phyloP scores from a whole-genome alignment of 176 grass and related monocot genomes.

The Musa troglodytarum region DNA sequence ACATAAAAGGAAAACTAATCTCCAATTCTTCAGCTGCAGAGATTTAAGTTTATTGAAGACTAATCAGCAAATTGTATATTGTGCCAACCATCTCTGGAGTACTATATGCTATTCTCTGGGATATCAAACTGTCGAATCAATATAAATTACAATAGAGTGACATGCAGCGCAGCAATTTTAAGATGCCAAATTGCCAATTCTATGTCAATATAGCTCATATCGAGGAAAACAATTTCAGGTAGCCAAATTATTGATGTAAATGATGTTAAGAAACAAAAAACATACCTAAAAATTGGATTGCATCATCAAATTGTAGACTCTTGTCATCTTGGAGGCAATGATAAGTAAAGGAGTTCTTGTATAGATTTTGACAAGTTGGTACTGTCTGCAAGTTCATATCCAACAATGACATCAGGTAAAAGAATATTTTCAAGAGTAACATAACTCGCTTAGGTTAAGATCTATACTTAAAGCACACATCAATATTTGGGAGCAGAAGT shows the following conservation, averaged over 20 bases:
- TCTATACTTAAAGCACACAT: background rate
- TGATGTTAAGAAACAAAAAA: background rate
- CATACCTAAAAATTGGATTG: conserved; percentile 16
- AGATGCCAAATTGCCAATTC: too few relatives aligned
- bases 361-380: conserved; percentile 17
- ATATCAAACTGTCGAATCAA: too few relatives aligned
- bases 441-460: background rate
- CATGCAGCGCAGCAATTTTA: too few relatives aligned
- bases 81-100: too few relatives aligned
- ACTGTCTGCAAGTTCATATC: conserved; percentile 12
- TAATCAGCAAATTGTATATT: too few relatives aligned
- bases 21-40: too few relatives aligned
- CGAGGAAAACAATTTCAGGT: background rate
- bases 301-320: conserved; percentile 13
- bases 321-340: conserved; percentile 13
- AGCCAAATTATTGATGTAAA: background rate
- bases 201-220: background rate
- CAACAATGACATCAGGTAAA: background rate
- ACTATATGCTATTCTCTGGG: too few relatives aligned
- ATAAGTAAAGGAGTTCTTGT: conserved; percentile 20
- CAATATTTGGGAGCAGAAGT: background rate
- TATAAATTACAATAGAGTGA: too few relatives aligned
- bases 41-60: too few relatives aligned
- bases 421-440: background rate
- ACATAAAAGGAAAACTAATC: too few relatives aligned